Conservation (phyloP, 805 yeast species). For the Candida sithepensis region DNA sequence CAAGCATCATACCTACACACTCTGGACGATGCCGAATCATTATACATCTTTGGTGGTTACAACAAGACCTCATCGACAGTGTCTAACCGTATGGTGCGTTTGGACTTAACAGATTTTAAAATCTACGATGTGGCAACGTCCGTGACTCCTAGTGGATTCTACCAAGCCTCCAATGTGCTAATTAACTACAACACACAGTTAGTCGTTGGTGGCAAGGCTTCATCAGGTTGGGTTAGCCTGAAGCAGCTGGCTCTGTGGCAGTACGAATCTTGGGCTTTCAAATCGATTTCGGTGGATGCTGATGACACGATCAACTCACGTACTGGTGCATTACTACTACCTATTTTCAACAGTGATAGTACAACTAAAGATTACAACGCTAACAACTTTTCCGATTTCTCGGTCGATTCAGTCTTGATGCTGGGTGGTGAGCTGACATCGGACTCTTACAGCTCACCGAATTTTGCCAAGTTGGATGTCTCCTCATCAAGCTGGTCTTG, state of each 20-base stretch:
- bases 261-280: slow-evolving; percentile 65
- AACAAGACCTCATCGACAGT: slow-evolving; percentile 22
- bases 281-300: slow-evolving; percentile 30
- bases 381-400: slow-evolving; percentile 31
- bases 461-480: slow-evolving; percentile 37
- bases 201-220: slow-evolving; percentile 64
- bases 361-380: slow-evolving; percentile 19
- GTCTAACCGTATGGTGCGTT: slow-evolving; percentile 41
- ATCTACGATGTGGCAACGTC: slow-evolving; percentile 42
- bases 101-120: slow-evolving; percentile 34
- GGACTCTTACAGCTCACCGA: slow-evolving; percentile 37
- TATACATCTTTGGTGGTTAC: slow-evolving; percentile 57
- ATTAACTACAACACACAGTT: slow-evolving; percentile 45
- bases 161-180: slow-evolving; percentile 44
- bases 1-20: slow-evolving; percentile 43
- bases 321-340: slow-evolving; percentile 48
- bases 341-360: slow-evolving; percentile 39
- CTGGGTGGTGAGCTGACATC: slow-evolving; percentile 56
- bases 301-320: slow-evolving; percentile 49
- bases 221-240: slow-evolving; percentile 67
- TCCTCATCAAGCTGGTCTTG: slow-evolving; percentile 42
- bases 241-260: slow-evolving; percentile 74
- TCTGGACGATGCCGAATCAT: slow-evolving; percentile 31
- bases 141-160: slow-evolving; percentile 53
- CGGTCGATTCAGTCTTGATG: slow-evolving; percentile 42